Evolutionary conservation across 257 asterid species (phyloP).

Genomic region (Plantago ovata): DNA sequence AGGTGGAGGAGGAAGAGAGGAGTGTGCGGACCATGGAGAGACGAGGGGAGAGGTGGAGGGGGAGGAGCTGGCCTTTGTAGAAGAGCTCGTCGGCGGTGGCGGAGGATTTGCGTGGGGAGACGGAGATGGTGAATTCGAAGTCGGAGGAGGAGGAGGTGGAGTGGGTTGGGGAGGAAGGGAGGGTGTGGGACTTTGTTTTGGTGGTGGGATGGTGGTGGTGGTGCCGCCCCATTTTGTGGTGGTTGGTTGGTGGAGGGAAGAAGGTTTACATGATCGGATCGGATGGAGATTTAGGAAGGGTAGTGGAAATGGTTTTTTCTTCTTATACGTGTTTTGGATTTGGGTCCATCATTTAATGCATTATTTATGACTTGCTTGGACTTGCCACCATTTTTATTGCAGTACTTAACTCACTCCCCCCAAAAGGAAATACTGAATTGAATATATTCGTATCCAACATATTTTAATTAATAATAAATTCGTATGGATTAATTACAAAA

Average conservation of each 20-base stretch:
- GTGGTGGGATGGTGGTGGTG: no score
- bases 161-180: slow-evolving; percentile 86
- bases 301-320: no score
- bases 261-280: slow-evolving; percentile 20
- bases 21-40: slow-evolving; percentile 81
- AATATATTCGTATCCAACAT: no score
- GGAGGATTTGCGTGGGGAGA: slow-evolving; percentile 61
- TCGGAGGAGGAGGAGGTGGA: slow-evolving; percentile 75
- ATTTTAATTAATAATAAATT: no score
- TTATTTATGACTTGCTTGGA: no score
- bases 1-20: slow-evolving; percentile 60
- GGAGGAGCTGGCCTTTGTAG: slow-evolving; percentile 87
- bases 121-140: slow-evolving; percentile 75
- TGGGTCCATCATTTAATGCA: no score
- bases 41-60: slow-evolving; percentile 81
- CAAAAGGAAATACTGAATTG: no score
- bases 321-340: no score
- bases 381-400: no score
- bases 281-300: no score
- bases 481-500: no score
- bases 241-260: not conserved
- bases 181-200: slow-evolving; percentile 60
- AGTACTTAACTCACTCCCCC: no score
- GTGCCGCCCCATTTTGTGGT: slow-evolving; percentile 56
- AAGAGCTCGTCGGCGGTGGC: slow-evolving; percentile 87